Evolutionary conservation across 345 rosid species (phyloP).

Genomic region (Salix exigua): DNA sequence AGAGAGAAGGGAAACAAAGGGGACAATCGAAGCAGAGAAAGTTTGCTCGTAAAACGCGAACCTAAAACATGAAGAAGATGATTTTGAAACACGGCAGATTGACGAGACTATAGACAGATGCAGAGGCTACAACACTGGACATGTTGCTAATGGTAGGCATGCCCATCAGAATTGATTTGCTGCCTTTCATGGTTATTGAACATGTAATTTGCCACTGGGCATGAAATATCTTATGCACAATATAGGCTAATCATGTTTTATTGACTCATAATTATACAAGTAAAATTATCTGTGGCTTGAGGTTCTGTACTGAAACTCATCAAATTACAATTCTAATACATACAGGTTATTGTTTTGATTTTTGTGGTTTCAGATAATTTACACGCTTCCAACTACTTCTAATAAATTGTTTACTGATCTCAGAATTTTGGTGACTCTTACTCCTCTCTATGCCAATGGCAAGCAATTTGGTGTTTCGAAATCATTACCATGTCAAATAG

Average conservation of each 20-base stretch:
- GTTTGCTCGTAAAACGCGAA: background rate
- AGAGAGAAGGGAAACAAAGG: slow-evolving; percentile 44
- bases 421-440: background rate
- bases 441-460: background rate
- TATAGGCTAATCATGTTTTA: background rate
- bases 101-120: background rate
- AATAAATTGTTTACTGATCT: background rate
- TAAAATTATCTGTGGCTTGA: background rate
- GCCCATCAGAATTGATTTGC: background rate
- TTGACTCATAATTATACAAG: background rate
- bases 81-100: background rate
- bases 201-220: background rate
- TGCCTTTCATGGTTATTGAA: background rate
- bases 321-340: background rate
- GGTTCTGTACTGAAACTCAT: background rate
- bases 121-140: background rate
- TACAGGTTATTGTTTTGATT: background rate
- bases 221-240: background rate
- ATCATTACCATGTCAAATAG: background rate
- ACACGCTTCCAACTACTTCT: background rate
- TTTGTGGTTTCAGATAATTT: background rate
- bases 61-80: background rate
- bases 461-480: background rate
- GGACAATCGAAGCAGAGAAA: slow-evolving; percentile 20
- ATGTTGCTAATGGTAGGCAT: background rate